These are phyloP conservation scores for Theobroma grandiflorum DNA, from an alignment of 441 rosid species.

Conservation along the genomic window DNA sequence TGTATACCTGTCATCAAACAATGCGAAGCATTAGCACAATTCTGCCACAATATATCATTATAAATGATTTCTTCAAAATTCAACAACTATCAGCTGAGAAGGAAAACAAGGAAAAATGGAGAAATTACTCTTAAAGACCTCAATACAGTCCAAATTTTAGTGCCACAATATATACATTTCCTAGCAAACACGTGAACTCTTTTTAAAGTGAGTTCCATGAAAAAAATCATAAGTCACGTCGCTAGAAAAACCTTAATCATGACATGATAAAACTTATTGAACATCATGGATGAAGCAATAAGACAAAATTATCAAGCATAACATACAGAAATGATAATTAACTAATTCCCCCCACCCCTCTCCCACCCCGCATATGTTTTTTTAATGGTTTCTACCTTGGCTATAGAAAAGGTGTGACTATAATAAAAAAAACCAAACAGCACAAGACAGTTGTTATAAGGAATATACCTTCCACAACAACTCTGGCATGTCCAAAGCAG, in stretches of 20 bases:
- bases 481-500: constrained; percentile 96
- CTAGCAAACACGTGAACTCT: not conserved
- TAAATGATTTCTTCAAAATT: not conserved
- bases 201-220: not conserved
- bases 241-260: not conserved
- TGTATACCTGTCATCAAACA: constrained; percentile 69
- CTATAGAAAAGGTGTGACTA: not conserved
- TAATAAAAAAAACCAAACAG: not conserved
- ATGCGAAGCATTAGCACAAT: constrained; percentile 13
- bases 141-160: not conserved
- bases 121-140: not conserved
- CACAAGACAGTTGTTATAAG: not conserved
- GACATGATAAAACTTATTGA: not conserved
- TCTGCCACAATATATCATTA: not conserved
- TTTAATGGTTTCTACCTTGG: not conserved
- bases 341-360: too few species aligned
- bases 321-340: not conserved
- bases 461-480: constrained; percentile 84
- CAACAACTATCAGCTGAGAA: not conserved
- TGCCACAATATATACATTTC: not conserved
- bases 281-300: constrained; percentile 11
- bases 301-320: not conserved
- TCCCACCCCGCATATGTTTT: not conserved
- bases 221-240: not conserved
- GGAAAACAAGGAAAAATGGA: not conserved